Evolutionary conservation across 805 yeast species (phyloP), one percentile per base, ranked within the genome.

Genomic region (Metschnikowia continentalis): DNA sequence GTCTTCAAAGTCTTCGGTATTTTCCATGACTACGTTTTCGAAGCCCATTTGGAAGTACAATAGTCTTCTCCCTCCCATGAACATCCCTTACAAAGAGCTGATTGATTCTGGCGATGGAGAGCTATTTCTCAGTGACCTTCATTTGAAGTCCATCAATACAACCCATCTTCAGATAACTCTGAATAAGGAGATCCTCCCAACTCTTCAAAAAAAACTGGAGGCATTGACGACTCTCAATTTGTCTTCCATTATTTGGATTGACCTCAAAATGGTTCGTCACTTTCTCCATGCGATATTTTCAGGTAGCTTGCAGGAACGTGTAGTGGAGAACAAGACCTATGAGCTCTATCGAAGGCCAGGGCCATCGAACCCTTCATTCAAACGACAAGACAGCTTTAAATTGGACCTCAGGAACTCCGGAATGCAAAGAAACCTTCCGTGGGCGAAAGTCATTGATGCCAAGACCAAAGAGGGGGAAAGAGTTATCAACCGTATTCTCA

Each of bases 361-460:
- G 36, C 22, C 33, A 15, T 15, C 26, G 2, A 3, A 19, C 19
- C 3, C 17, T 5, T 7, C 35, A 19, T 30, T 5, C 20, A 42
- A 32, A 30, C 39, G 38, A n/a, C 23, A 23, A 8, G 35, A 32
- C 23, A 19, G 19, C n/a, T 35, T 44, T 13, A 40, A 40, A 3
- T 44, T 80, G 3, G 76, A 72, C 43, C 72, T 83, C 15, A 61
- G 73, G 4, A 62, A 68, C 22, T 78, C 84, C 1, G 84, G 84
- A 0, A 77, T 79, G 82, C 64, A 66, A 35, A 71, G 72, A 51
- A 65, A 68, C 32, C 64, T 75, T n/a, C 70, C 63, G 17, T 80
- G 84, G 84, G 82, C 77, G 2, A 47, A 52, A 26, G 14, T 17
- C 3, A 57, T 59, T 45, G 52, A 59, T 33, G 32, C 54, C 32